Evolutionary conservation across 768 basidiomycete genomes (phyloP), one percentile per base, ranked within the genome.

Genomic region (Coprinopsis strossmayeri): DNA sequence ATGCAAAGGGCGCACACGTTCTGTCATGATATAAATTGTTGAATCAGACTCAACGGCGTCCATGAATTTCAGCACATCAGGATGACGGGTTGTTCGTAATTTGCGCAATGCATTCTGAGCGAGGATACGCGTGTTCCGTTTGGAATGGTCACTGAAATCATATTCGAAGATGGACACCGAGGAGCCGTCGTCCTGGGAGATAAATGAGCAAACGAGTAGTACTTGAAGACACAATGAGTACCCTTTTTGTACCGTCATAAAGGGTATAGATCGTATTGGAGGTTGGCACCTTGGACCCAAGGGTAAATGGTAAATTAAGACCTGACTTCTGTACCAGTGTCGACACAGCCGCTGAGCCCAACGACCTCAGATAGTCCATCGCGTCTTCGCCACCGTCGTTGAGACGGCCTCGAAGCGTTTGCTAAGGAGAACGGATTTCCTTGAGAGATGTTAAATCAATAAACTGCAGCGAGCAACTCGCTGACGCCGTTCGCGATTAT

Each of bases 21-120:
- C 96, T 1, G 96, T 99, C 75, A 97, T 88, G 58, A 99, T 88
- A 63, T 90, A 86, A 35, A 98, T 78, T 0, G 78, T 78, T 11
- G 79, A 78, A 45, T 98, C 96, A 1, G 91, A 86, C 63, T 97
- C 94, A 15, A 91, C 81, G 1, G 79, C 90, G 54, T 97, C 96
- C 71, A 99, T 80, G 67, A 94, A 97, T 62, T 89, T 94, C 56
- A 99, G 79, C 1, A 98, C 81, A 65, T 98, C 93, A 0, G 96
- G 96, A 73, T 99, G 96, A 28, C 96, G 81, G 7, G 85, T 89
- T 2, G 89, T 87, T 35, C 94, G 79, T 12, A 98, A 72, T 63
- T 95, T 98, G 48, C 87, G 82, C 40, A 97, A 69, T 1, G 92
- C 81, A 65, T 98, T 99, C 60, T 82, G 82, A 2, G 94, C 95